Percentiles rank a stretch among this genome's conserved stretches.
Evolutionary conservation across 345 rosid genomes (phyloP).

Genomic region (Moricandia arvensis): DNA sequence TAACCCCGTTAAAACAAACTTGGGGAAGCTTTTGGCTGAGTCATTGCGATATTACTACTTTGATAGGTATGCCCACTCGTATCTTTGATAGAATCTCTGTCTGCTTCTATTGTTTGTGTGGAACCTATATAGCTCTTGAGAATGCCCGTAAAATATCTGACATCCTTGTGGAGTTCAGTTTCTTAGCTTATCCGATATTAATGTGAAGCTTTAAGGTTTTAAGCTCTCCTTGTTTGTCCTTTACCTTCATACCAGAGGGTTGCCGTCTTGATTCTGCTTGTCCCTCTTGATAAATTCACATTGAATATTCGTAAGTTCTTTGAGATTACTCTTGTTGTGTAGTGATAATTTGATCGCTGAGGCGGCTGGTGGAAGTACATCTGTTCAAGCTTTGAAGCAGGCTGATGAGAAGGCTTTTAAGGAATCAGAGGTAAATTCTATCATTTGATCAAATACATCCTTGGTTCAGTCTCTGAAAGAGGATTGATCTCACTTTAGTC

Average conservation of each 20-base stretch:
- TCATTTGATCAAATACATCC: constrained; percentile 5
- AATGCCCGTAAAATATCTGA: too few relatives aligned
- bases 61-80: constrained; percentile 55
- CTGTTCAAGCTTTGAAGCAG: constrained; percentile 54
- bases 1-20: constrained; percentile 53
- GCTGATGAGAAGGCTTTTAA: constrained; percentile 66
- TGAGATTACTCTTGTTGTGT: constrained; percentile 12
- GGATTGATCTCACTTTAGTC: background rate
- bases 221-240: background rate
- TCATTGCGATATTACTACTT: constrained; percentile 68
- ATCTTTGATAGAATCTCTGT: too few relatives aligned
- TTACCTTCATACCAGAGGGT: background rate
- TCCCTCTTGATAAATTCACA: background rate
- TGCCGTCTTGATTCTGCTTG: background rate
- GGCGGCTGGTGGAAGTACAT: constrained; percentile 76
- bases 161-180: background rate
- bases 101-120: too few relatives aligned
- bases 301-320: too few relatives aligned
- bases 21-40: constrained; percentile 71
- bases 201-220: constrained; percentile 18
- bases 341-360: constrained; percentile 81
- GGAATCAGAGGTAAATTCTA: constrained; percentile 62
- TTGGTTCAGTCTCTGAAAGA: background rate
- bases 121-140: too few relatives aligned
- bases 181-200: background rate